A percentile compares a stretch with the other conserved stretches of the same genome.
Conservation (phyloP, 768 basidiomycete genomes). For the Hysterangium stoloniferum region DNA sequence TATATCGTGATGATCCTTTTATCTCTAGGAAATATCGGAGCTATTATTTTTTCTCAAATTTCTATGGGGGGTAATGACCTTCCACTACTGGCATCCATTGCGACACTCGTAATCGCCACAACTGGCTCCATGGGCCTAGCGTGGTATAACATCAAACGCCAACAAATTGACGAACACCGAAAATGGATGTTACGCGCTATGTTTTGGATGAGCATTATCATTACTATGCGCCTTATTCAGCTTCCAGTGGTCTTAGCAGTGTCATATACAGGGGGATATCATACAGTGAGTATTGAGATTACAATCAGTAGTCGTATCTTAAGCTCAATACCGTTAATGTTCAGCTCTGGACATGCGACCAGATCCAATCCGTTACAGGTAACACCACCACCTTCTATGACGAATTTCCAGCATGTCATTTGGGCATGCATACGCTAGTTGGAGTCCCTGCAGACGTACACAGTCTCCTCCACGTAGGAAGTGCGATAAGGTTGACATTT, state of each 20-base stretch:
- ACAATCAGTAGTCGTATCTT: neutral
- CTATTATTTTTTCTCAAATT: neutral
- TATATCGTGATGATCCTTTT: conserved; percentile 3
- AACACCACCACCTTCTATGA: neutral
- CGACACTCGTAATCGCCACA: neutral
- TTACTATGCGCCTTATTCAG: conserved; percentile 7
- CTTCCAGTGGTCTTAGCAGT: neutral
- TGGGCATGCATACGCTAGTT: neutral
- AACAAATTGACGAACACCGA: conserved; percentile 8
- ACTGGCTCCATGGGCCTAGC: conserved; percentile 3
- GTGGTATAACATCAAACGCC: conserved; percentile 9
- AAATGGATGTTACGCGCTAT: conserved; percentile 12
- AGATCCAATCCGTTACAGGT: neutral
- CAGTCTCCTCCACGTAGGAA: conserved; percentile 5
- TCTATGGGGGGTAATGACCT: conserved; percentile 7
- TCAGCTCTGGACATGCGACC: conserved; percentile 8
- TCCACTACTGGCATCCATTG: neutral
- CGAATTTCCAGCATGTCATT: conserved; percentile 3
- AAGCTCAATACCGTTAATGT: neutral
- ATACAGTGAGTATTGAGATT: conserved; percentile 4
- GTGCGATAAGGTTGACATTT: conserved; percentile 2
- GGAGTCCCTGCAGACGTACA: conserved; percentile 7
- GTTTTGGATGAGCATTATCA: conserved; percentile 10
- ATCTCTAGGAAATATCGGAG: conserved; percentile 2
- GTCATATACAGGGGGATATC: neutral